phyloP scores from a whole-genome alignment of 306 rosid species.

The Hylodesmum podocarpum region DNA sequence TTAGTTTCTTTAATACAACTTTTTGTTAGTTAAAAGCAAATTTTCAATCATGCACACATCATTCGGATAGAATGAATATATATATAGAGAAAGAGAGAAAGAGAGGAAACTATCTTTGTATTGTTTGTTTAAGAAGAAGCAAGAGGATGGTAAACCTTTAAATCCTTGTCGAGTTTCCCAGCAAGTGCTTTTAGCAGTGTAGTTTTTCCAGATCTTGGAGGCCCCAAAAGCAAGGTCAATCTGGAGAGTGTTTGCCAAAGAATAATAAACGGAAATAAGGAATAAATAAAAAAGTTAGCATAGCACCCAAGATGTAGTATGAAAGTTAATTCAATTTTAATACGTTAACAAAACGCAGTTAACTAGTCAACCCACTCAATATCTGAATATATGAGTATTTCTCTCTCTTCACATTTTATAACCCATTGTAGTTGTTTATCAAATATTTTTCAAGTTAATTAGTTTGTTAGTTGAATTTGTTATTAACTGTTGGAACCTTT shows the following conservation, averaged over 20 bases:
- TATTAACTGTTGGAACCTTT: too few relatives aligned
- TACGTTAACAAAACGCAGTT: too few relatives aligned
- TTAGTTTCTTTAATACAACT: too few relatives aligned
- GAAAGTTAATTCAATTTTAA: too few relatives aligned
- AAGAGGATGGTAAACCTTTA: constrained; percentile 39
- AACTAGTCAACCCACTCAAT: too few relatives aligned
- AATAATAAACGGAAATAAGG: background rate
- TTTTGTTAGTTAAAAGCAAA: background rate
- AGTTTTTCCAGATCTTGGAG: constrained; percentile 62
- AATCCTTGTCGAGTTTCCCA: constrained; percentile 43
- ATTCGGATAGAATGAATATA: background rate
- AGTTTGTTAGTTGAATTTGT: too few relatives aligned
- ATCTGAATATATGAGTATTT: too few relatives aligned
- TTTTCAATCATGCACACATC: background rate
- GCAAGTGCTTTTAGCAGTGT: constrained; percentile 54
- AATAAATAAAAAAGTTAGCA: background rate
- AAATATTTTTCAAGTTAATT: too few relatives aligned
- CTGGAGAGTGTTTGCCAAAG: constrained; percentile 27
- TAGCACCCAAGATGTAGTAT: too few relatives aligned
- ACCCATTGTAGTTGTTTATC: too few relatives aligned
- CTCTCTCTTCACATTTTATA: too few relatives aligned
- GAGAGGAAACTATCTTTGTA: background rate
- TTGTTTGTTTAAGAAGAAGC: background rate
- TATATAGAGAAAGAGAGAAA: background rate
- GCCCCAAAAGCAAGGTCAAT: constrained; percentile 56